These are phyloP conservation scores for Paramyrothecium roridum DNA, from an alignment of 2,329 filamentous ascomycete genomes.

Conservation along the genomic window DNA sequence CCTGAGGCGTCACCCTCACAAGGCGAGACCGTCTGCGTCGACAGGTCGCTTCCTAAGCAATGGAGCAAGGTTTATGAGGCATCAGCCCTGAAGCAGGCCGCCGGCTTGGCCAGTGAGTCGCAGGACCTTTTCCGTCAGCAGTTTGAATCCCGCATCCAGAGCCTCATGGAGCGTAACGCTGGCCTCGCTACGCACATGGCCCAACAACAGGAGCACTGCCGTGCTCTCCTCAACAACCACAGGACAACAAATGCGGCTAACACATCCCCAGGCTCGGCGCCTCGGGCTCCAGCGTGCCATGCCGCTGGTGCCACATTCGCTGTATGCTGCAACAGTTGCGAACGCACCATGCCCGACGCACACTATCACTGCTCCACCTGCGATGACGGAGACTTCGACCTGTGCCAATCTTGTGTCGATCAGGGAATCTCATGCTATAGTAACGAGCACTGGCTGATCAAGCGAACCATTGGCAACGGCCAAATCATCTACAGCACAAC, in stretches of 20 bases:
- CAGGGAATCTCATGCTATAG: conserved; percentile 74
- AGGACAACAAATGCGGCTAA: neutral
- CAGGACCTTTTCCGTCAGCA: conserved; percentile 16
- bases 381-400: conserved; percentile 89
- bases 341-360: conserved; percentile 69
- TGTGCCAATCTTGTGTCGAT: conserved; percentile 78
- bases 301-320: conserved; percentile 51
- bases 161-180: conserved; percentile 18
- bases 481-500: conserved; percentile 82
- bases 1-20: no score
- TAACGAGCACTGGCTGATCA: conserved; percentile 88
- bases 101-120: conserved; percentile 16
- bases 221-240: neutral
- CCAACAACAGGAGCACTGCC: neutral
- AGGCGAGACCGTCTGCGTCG: no score
- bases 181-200: conserved; percentile 6
- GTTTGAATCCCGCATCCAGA: conserved; percentile 21
- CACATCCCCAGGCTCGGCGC: neutral
- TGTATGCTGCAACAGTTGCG: conserved; percentile 93
- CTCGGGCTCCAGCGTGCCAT: conserved; percentile 9
- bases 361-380: conserved; percentile 96
- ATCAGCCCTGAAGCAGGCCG: conserved; percentile 20
- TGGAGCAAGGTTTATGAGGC: conserved; percentile 19
- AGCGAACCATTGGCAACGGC: conserved; percentile 77
- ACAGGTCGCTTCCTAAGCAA: no score